Evolutionary conservation across 345 rosid species (phyloP), one percentile per base, ranked within the genome.

Genomic region (Clausena lansium): DNA sequence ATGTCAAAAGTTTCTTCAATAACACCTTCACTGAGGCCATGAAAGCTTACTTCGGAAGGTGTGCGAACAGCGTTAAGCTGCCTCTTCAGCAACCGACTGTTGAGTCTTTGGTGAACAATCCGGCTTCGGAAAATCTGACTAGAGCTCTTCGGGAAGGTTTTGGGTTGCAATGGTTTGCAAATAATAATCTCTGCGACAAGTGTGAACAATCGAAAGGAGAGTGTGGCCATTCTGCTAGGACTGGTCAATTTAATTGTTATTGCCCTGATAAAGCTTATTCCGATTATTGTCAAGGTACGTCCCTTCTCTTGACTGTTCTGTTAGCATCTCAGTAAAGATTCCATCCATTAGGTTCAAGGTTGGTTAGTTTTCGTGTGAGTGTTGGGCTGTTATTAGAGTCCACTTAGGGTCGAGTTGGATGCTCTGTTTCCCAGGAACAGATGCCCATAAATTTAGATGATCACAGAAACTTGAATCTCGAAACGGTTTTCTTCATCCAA

Each of bases 121-220:
- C 66, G 1, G 2, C 5, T 9, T 22, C 11, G 3, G 36, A 1
- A 2, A 25, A 71, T 13, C 38, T 80, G 36, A n/a, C 25, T 14
- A 27, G 0, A 28, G 77, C 65, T 61, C 11, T 83, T 6, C 60
- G n/a, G 5, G 35, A 70, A 19, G 83, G 83, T 38, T 83, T 83
- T 67, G 80, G 69, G 38, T 24, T 83, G 63, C 20, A 5, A 4
- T 83, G 82, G 80, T 0, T 10, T 6, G 64, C 50, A 41, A 32
- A 65, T 54, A 7, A 75, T 17, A 1, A 0, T 1, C 7, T 52
- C 11, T 83, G 84, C 63, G 62, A 36, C 0, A 0, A 7, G 10
- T 83, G 86, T 20, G 0, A 2, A 14, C 0, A 1, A 4, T 74
- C 81, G 0, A 45, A 24, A 4, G 86, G 86, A 6, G 4, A 0